Evolutionary conservation across 163 green algal genomes (phyloP).

Genomic region (Volvox carteri): DNA sequence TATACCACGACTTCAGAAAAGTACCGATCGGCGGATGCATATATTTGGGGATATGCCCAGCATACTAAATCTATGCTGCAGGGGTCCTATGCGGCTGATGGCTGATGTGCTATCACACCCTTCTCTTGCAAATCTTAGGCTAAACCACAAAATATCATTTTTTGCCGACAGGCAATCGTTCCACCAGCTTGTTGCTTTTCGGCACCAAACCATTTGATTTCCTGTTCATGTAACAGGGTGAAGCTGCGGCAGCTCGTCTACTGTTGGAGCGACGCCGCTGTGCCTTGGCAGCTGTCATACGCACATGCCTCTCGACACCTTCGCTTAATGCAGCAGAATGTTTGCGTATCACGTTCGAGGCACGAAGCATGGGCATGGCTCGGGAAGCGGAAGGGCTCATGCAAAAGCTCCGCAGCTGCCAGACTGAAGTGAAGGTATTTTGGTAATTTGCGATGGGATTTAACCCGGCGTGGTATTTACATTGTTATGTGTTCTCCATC

Average conservation of each 20-base stretch:
- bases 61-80: too few relatives aligned
- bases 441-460: too few relatives aligned
- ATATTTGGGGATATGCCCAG: too few relatives aligned
- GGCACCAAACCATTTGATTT: background rate
- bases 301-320: background rate
- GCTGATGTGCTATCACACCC: too few relatives aligned
- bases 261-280: conserved; percentile 14
- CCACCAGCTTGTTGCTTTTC: background rate
- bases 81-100: too few relatives aligned
- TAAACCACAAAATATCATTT: background rate
- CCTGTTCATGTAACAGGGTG: background rate
- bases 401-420: conserved; percentile 1
- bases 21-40: too few relatives aligned
- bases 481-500: too few relatives aligned
- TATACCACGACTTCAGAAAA: too few relatives aligned
- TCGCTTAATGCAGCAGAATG: background rate
- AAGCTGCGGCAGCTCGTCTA: conserved; percentile 32
- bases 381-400: conserved; percentile 19
- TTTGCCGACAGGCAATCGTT: background rate
- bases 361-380: conserved; percentile 1
- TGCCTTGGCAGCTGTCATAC: background rate
- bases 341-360: conserved; percentile 1
- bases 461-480: too few relatives aligned
- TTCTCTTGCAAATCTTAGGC: background rate
- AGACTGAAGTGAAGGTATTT: conserved; percentile 28